These are phyloP conservation scores for Zygosaccharomyces sapae DNA, from an alignment of 1,139 yeast genomes.

Conservation along the genomic window DNA sequence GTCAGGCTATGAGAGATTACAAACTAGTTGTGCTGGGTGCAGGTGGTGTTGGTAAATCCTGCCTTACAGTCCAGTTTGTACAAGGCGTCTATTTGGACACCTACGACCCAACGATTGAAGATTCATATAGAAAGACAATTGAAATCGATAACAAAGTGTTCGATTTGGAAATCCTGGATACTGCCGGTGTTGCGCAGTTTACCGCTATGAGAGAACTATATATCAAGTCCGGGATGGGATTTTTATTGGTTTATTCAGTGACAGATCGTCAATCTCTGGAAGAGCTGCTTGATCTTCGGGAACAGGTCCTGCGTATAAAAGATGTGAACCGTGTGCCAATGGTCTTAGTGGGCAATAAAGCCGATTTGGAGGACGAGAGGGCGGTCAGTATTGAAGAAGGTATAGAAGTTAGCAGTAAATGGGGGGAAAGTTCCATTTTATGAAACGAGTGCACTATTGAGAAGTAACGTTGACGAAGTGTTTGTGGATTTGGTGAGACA, in stretches of 20 bases:
- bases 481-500: slow-evolving; percentile 86
- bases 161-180: slow-evolving; percentile 87
- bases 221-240: slow-evolving; percentile 82
- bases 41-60: slow-evolving; percentile 97
- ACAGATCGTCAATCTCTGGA: slow-evolving; percentile 83
- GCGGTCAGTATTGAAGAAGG: slow-evolving; percentile 78
- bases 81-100: slow-evolving; percentile 91
- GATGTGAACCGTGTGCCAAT: slow-evolving; percentile 71
- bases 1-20: slow-evolving; percentile 50
- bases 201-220: slow-evolving; percentile 93
- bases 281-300: slow-evolving; percentile 75
- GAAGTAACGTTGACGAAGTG: slow-evolving; percentile 86
- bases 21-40: slow-evolving; percentile 94
- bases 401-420: slow-evolving; percentile 69
- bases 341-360: slow-evolving; percentile 85
- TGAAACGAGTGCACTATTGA: slow-evolving; percentile 90
- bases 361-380: slow-evolving; percentile 73
- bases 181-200: slow-evolving; percentile 99
- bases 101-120: slow-evolving; percentile 97
- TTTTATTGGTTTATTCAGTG: slow-evolving; percentile 81
- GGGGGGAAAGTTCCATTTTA: slow-evolving; percentile 90
- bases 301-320: slow-evolving; percentile 85
- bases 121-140: slow-evolving; percentile 86
- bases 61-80: slow-evolving; percentile 83
- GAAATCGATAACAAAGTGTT: slow-evolving; percentile 90